Evolutionary conservation across 257 asterid species (phyloP).

Genomic region (Osmanthus fragrans): DNA sequence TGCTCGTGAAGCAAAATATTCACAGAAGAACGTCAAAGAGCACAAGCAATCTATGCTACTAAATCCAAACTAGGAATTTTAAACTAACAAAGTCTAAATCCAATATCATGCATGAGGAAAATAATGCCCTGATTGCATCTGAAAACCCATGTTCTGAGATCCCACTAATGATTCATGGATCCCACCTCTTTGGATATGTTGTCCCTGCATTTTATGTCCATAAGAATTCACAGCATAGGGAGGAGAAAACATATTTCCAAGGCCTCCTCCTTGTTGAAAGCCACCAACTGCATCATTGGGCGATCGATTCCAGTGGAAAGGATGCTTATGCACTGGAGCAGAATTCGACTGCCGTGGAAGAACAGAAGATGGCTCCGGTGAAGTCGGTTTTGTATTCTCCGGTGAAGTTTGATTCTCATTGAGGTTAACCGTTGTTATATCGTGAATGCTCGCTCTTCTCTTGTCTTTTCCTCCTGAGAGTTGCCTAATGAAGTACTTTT

Average conservation of each 20-base stretch:
- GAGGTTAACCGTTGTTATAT: slow-evolving; percentile 78
- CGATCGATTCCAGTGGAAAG: slow-evolving; percentile 59
- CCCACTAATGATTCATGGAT: slow-evolving; percentile 53
- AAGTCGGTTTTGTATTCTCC: slow-evolving; percentile 43
- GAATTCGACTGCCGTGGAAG: slow-evolving; percentile 35
- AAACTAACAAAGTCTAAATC: slow-evolving; percentile 4
- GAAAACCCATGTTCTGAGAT: slow-evolving; percentile 58
- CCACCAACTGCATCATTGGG: slow-evolving; percentile 47
- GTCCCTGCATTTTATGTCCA: slow-evolving; percentile 49
- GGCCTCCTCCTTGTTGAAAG: slow-evolving; percentile 36
- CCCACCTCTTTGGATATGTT: slow-evolving; percentile 47
- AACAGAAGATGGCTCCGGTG: slow-evolving; percentile 43
- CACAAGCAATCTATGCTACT: slow-evolving; percentile 51
- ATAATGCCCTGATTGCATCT: slow-evolving; percentile 65
- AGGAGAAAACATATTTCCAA: slow-evolving; percentile 41
- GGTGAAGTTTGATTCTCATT: slow-evolving; percentile 55
- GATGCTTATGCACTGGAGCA: slow-evolving; percentile 37
- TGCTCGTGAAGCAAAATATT: slow-evolving; percentile 41
- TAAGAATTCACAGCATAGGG: slow-evolving; percentile 40
- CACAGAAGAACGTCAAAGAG: slow-evolving; percentile 36
- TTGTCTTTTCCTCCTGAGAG: slow-evolving; percentile 89
- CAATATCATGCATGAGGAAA: slow-evolving; percentile 56
- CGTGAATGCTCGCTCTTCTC: slow-evolving; percentile 94
- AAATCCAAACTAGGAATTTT: slow-evolving; percentile 33
- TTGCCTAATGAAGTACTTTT: slow-evolving; percentile 88